Percentiles rank a stretch among this genome's conserved stretches.
Conservation (phyloP, 805 yeast species). For the Saturnispora silvae region DNA sequence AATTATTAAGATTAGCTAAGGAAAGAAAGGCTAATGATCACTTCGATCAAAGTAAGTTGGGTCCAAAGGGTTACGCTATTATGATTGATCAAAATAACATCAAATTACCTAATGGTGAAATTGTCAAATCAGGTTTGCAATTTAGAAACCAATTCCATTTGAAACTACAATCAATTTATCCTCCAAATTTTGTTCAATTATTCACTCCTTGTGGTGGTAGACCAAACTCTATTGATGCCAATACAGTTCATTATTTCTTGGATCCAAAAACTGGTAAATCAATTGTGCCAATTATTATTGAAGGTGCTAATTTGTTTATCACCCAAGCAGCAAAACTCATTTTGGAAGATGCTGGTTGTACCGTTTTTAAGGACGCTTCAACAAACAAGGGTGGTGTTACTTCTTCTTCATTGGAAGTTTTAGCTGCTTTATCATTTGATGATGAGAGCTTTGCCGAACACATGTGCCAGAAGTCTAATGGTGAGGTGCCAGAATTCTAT, state of each 20-base stretch:
- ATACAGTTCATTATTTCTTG: constrained; percentile 63
- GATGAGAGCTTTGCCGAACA: constrained; percentile 70
- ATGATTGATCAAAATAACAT: constrained; percentile 78
- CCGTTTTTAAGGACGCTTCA: constrained; percentile 90
- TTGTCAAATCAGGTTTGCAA: constrained; percentile 72
- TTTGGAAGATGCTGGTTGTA: constrained; percentile 77
- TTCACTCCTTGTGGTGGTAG: constrained; percentile 99
- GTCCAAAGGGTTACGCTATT: constrained; percentile 69
- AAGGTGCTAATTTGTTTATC: constrained; percentile 93
- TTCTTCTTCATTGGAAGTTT: constrained; percentile 88
- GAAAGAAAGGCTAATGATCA: constrained; percentile 63
- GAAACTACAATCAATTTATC: constrained; percentile 52
- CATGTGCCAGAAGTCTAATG: constrained; percentile 60
- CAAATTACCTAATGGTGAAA: constrained; percentile 63
- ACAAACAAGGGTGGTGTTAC: constrained; percentile 99
- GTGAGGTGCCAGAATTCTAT: constrained; percentile 63
- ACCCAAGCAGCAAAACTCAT: constrained; percentile 88
- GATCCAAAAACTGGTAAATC: constrained; percentile 68
- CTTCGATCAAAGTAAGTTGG: constrained; percentile 57
- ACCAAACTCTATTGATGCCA: constrained; percentile 88
- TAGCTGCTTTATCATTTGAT: constrained; percentile 85
- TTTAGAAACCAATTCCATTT: constrained; percentile 90
- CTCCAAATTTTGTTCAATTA: constrained; percentile 51
- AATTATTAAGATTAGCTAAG: constrained; percentile 68
- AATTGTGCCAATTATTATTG: constrained; percentile 79